These are phyloP conservation scores for Gonapodya prolifera DNA, from an alignment of 192 early-diverging fungal species.

Conservation along the genomic window DNA sequence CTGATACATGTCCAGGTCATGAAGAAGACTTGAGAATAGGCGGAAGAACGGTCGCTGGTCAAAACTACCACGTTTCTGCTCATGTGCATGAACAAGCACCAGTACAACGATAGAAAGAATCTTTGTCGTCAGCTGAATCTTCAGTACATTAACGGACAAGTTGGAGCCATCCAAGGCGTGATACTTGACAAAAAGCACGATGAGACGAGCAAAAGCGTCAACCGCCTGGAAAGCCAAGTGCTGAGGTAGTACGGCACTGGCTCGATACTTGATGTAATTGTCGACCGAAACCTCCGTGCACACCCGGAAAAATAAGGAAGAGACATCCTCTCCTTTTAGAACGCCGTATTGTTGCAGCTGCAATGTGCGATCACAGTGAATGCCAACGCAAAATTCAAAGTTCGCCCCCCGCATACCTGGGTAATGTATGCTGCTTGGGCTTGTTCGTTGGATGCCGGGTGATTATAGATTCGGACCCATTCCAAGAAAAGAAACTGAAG, in stretches of 20 bases:
- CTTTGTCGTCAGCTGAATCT: constrained; percentile 55
- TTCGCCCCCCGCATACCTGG: constrained; percentile 18
- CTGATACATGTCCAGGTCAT: constrained; percentile 60
- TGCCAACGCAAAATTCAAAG: constrained; percentile 15
- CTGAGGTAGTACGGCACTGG: constrained; percentile 26
- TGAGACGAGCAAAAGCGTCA: constrained; percentile 83
- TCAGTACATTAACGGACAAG: constrained; percentile 29
- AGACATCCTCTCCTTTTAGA: constrained; percentile 58
- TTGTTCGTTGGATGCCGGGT: constrained; percentile 59
- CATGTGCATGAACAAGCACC: constrained; percentile 73
- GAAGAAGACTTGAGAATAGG: constrained; percentile 67
- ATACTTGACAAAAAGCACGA: constrained; percentile 68
- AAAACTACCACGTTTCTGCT: constrained; percentile 62
- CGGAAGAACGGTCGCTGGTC: constrained; percentile 86
- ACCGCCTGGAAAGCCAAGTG: constrained; percentile 59
- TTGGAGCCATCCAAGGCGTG: constrained; percentile 42
- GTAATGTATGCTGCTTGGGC: constrained; percentile 46
- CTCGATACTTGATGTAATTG: constrained; percentile 49
- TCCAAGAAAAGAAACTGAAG: constrained; percentile 59
- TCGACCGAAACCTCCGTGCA: constrained; percentile 78
- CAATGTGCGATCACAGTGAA: constrained; percentile 19
- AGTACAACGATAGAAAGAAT: constrained; percentile 77
- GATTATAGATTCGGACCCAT: constrained; percentile 66
- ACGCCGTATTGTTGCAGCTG: constrained; percentile 67
- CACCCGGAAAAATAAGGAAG: constrained; percentile 80